Base-by-base conservation (phyloP, 129 eudicot genomes). In the Dittrichia graveolens region DNA sequence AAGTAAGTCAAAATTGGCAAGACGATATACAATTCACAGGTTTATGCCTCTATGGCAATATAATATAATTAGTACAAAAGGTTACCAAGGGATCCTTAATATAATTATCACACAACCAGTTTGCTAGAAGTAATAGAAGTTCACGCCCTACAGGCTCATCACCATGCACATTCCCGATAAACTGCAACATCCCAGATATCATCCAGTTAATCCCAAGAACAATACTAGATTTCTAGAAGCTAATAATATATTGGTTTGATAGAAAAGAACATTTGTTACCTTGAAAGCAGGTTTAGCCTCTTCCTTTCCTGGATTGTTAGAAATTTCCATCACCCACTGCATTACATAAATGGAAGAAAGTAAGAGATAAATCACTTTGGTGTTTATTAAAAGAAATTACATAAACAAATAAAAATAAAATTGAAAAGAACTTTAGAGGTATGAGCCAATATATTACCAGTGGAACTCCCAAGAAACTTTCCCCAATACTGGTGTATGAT, bases 91-190 rank as follows among this genome's bases (percentile, higher is more conserved):
- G 91, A 65, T 88, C 93, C 83, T 90, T 88, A 90, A 75, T 77
- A 73, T 95, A 86, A 79, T 90, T 95, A 68, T 95, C 97, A 63
- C 99, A 95, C 10, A 95, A 52, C 97, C 99, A 95, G 74, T 90
- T 95, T 55, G 91, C 94, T 79, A 95, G 91, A 78, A 69, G 91
- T 49, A 95, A 50, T 48, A 95, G 85, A 73, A 95, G 86, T 79
- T 95, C 99, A 50, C 99, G 97, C 31, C 99, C 99, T 60, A 95
- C 94, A 45, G 99, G 99, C 81, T 95, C 99, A 80, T 95, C 97
- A 9, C 99, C 99, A 80, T 95, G 99, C 85, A 95, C 97, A 79
- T 95, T 95, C 62, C 96, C 99, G 63, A 95, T 78, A 73, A 80
- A 90, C 99, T 95, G 93, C 79, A 84, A 66, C 8, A 55, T 60